phyloP scores from a whole-genome alignment of 495 filamentous ascomycete species.

The Tuber melanosporum region DNA sequence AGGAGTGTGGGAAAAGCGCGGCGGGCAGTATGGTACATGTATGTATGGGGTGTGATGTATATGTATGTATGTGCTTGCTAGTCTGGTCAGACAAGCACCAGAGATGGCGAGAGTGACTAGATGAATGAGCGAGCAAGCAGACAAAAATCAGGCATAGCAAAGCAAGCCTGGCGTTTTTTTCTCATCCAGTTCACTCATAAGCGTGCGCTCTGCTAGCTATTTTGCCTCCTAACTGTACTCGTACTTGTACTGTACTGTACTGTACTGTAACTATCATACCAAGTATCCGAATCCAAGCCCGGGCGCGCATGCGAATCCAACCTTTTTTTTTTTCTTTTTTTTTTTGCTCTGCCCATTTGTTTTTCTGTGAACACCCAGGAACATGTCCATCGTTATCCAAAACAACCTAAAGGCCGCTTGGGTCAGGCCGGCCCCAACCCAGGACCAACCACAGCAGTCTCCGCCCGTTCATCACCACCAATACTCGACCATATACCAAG shows the following conservation, averaged over 20 bases:
- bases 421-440: not conserved
- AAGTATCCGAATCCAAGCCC: not conserved
- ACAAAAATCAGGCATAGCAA: not conserved
- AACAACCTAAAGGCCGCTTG: not conserved
- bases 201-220: not conserved
- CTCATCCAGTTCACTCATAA: not conserved
- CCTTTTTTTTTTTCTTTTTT: not conserved
- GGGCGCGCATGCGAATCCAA: not conserved
- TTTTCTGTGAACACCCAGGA: not conserved
- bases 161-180: not conserved
- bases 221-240: not conserved
- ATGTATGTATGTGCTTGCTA: constrained; percentile 37
- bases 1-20: constrained; percentile 30
- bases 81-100: constrained; percentile 27
- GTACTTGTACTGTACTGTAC: too few species aligned
- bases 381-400: not conserved
- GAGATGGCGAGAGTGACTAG: not conserved
- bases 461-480: not conserved
- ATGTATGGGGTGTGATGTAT: constrained; percentile 10
- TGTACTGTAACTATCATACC: not conserved
- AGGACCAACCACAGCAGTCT: not conserved
- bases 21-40: constrained; percentile 9
- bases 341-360: not conserved
- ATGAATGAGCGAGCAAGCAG: not conserved
- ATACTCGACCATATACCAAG: not conserved